A percentile compares a stretch with the other conserved stretches of the same genome.
Conservation (phyloP, 495 filamentous ascomycete genomes). For the Aspergillus leporis region DNA sequence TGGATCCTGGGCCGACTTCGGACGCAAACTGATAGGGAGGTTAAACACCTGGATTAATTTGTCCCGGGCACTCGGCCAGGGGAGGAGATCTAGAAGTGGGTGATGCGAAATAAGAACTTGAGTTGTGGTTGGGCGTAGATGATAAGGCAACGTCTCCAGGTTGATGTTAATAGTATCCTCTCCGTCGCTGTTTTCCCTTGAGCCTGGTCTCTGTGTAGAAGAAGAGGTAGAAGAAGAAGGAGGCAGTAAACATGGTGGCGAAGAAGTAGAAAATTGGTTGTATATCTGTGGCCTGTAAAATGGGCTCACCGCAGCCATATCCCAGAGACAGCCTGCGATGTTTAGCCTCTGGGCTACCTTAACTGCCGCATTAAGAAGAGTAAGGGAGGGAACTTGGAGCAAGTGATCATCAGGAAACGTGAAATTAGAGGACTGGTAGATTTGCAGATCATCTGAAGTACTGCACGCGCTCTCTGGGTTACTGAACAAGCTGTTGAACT, state of each 20-base stretch:
- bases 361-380: constrained; percentile 27
- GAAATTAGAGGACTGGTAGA: constrained; percentile 23
- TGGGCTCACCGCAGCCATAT: constrained; percentile 26
- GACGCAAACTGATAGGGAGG: constrained; percentile 39
- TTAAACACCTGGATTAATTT: constrained; percentile 44
- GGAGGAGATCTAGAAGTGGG: constrained; percentile 49
- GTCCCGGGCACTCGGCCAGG: constrained; percentile 49
- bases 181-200: neutral
- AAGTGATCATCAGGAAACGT: constrained; percentile 32
- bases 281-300: constrained; percentile 16
- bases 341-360: constrained; percentile 28
- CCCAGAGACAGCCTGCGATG: constrained; percentile 25
- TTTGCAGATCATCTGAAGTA: constrained; percentile 25
- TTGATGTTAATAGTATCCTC: constrained; percentile 6
- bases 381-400: constrained; percentile 27
- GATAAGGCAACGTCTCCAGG: constrained; percentile 20
- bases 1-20: constrained; percentile 33
- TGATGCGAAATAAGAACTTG: constrained; percentile 45
- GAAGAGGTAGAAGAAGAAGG: constrained; percentile 33
- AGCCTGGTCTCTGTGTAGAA: constrained; percentile 16
- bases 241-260: constrained; percentile 37
- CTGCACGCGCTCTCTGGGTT: neutral
- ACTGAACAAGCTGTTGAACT: no score
- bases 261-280: neutral
- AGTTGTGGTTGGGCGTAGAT: constrained; percentile 29